Evolutionary conservation across 805 yeast species (phyloP).

Genomic region (Hanseniaspora hatyaiensis): DNA sequence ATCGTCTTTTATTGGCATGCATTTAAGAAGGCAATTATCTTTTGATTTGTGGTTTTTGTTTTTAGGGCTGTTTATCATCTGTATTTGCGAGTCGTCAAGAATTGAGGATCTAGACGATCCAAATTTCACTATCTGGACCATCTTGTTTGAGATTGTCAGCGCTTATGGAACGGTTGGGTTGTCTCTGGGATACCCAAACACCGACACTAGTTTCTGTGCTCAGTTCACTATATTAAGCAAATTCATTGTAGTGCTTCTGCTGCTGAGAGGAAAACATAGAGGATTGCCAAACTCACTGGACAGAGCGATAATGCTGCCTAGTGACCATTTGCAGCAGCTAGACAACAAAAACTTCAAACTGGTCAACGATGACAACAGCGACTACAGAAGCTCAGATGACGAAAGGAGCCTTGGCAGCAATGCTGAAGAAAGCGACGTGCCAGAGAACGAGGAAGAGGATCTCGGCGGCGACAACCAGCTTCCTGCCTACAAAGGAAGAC

Average conservation of each 20-base stretch:
- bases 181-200: slow-evolving; percentile 68
- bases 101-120: slow-evolving; percentile 36
- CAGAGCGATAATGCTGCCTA: slow-evolving; percentile 81
- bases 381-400: background rate
- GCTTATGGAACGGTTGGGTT: slow-evolving; percentile 97
- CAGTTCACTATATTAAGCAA: slow-evolving; percentile 66
- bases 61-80: slow-evolving; percentile 71
- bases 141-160: slow-evolving; percentile 78
- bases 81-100: slow-evolving; percentile 70
- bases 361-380: background rate
- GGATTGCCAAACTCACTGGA: slow-evolving; percentile 89
- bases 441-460: slow-evolving; percentile 15
- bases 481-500: background rate
- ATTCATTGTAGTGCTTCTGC: slow-evolving; percentile 72
- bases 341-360: slow-evolving; percentile 29
- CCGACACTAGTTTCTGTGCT: slow-evolving; percentile 58
- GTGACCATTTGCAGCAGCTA: slow-evolving; percentile 49
- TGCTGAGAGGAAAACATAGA: slow-evolving; percentile 92
- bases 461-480: slow-evolving; percentile 2
- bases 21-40: slow-evolving; percentile 80
- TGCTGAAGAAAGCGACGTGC: too few species aligned
- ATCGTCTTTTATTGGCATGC: slow-evolving; percentile 65
- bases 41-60: slow-evolving; percentile 92
- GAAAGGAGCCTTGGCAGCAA: too few species aligned
- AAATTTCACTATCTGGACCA: slow-evolving; percentile 54